Evolutionary conservation across 75 land plant species (phyloP).

Genomic region (Adiantum capillusveneris): DNA sequence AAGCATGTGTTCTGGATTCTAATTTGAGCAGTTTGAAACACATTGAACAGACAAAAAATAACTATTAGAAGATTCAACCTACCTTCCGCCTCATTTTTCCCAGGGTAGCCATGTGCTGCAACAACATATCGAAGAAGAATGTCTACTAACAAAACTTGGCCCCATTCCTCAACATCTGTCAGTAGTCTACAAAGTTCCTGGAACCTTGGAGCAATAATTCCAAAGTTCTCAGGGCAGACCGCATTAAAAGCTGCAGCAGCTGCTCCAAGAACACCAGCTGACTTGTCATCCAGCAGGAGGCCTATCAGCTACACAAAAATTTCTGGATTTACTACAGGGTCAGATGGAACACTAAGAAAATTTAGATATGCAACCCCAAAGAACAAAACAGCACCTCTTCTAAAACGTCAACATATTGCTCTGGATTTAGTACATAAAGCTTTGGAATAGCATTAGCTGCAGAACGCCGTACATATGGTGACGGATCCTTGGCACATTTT

Average conservation of each 20-base stretch:
- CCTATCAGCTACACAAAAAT: conserved; percentile 56
- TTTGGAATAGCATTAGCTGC: conserved; percentile 97
- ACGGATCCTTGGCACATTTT: conserved; percentile 91
- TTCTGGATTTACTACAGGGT: neutral
- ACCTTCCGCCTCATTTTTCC: no score
- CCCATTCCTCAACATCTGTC: conserved; percentile 98
- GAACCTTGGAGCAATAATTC: conserved; percentile 54
- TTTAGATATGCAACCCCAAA: neutral
- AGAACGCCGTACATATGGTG: conserved; percentile 92
- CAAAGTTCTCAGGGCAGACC: conserved; percentile 65
- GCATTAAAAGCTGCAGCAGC: conserved; percentile 81
- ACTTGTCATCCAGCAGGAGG: conserved; percentile 67
- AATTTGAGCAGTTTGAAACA: no score
- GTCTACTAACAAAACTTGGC: conserved; percentile 76
- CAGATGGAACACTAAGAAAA: neutral
- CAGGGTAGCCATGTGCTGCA: conserved; percentile 65
- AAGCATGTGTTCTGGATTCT: no score
- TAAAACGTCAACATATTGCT: conserved; percentile 42
- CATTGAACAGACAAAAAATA: no score
- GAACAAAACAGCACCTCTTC: conserved; percentile 56
- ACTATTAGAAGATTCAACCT: no score
- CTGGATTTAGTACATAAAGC: conserved; percentile 62
- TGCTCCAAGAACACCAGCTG: conserved; percentile 90
- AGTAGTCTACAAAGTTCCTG: conserved; percentile 71
- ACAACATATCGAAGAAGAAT: conserved; percentile 78